Conservation (phyloP, 148 eudicot species). For the Rhododendron molle region DNA sequence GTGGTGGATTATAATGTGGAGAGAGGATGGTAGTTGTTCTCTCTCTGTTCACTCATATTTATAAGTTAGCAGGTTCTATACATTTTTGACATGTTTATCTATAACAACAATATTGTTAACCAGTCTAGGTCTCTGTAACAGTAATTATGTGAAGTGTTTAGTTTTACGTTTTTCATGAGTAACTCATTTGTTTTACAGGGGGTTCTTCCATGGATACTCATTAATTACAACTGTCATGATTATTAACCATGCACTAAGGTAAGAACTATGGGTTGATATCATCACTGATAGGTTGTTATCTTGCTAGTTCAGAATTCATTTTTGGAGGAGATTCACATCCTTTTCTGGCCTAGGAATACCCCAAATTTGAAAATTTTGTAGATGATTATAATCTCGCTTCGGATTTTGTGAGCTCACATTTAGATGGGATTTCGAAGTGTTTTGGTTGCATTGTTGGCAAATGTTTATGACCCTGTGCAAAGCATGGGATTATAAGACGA, state of each 20-base stretch:
- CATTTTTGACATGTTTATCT: not conserved
- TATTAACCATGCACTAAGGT: conserved; percentile 97
- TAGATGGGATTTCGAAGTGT: not conserved
- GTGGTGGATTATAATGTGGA: not conserved
- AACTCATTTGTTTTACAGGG: conserved; percentile 47
- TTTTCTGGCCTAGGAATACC: not conserved
- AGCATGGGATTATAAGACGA: not conserved
- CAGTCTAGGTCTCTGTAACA: not conserved
- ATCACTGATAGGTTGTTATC: not conserved
- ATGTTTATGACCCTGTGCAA: not conserved
- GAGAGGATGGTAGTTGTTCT: not conserved
- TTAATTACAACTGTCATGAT: conserved; percentile 83
- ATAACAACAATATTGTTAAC: not conserved
- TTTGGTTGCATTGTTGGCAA: not conserved
- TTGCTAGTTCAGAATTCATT: not conserved
- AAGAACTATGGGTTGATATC: conserved; percentile 10
- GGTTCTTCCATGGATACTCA: conserved; percentile 95
- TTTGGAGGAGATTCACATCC: not conserved
- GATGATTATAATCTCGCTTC: not conserved
- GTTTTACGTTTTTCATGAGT: not conserved
- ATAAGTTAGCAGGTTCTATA: not conserved
- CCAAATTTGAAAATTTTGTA: not conserved
- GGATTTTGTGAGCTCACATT: not conserved
- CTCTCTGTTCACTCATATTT: not conserved
- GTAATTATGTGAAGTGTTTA: not conserved